Evolutionary conservation across 192 early-diverging fungal genomes (phyloP), one percentile per base, ranked within the genome.

Genomic region (Piromyces finnis): DNA sequence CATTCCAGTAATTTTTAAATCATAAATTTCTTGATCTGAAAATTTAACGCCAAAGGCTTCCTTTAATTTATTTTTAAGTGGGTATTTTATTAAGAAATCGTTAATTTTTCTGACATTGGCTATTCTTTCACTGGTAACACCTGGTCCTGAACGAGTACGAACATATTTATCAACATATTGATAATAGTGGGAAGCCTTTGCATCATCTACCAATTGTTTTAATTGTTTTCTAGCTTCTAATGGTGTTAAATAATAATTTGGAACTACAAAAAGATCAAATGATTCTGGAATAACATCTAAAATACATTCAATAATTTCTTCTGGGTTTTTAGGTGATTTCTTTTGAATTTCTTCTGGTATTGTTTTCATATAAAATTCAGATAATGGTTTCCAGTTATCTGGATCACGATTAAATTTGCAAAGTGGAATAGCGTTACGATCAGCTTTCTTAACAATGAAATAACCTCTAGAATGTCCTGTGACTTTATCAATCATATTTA

Each of bases 391-490:
- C 41, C 41, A 51, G 6, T 51, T 18, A 51, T 51, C 41, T 4
- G 41, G 18, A 51, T 51, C 18, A 51, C 41, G 41, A 79, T 78
- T 28, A 80, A 80, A 36, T 79, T 83, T 79, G 83, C 90, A 82
- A 78, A 91, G 79, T 85, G 84, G 84, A 36, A 29, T 81, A 81
- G 26, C 82, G 79, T 35, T 82, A 78, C 9, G 84, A 82, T 28
- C 41, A 22, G 41, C 41, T 28, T 84, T 85, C 26, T 84, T 83
- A 17, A 98, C 84, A 79, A 98, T 82, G 83, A 96, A 95, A 84
- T 97, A 98, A 11, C 97, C 97, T 29, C 97, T 87, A 1, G 94
- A 89, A 15, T 88, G 83, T 2, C 90, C 90, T 0, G 97, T 98
- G 77, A 93, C 95, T 12, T 79, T 85, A 82, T 98, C 97, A 12